Base-by-base conservation (phyloP, 768 basidiomycete species). In the Pleurotus djamor region DNA sequence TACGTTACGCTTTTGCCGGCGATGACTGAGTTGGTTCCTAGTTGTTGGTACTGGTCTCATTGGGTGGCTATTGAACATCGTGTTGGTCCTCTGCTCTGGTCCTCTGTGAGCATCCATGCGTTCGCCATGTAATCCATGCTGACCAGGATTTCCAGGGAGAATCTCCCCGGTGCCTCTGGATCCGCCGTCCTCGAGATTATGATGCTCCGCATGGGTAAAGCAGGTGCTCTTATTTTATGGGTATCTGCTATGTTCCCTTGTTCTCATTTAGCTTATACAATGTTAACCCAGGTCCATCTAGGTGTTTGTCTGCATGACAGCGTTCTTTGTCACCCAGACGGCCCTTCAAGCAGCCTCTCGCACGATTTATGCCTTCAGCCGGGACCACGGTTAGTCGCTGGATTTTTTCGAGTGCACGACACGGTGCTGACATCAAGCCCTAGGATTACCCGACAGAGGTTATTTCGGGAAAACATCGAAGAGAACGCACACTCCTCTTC, bases 41-140 rank as follows among this genome's bases (percentile, higher is more conserved):
- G 90, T 91, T 33, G 75, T 91, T 59, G 89, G 89, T 4, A 91
- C 89, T 4, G 88, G 88, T 57, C 72, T 89, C 48, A 79, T 92
- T 61, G 92, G 92, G 36, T 94, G 92, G 92, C 66, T 95, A 7
- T 79, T 94, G 61, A 96, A 95, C 72, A 90, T 96, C 62, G 87
- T 93, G 4, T 72, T 94, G 34, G 81, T 95, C n/a, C 77, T 95
- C 7, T 94, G 92, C 71, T 91, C 89, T 16, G 91, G 91, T 5
- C 83, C 85, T 57, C 74, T 91, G 86, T 87, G 61, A 65, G 86
- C 76, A 2, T 59, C 37, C 7, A 44, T 13, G n/a, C 36, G 45
- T 13, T 6, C 2, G 44, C 5, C 17, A 36, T 41, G 2, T 7
- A 36, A 12, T 47, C 64, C 66, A 52, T 57, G 63, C 59, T 61